Base-by-base conservation (phyloP, 208 protist genomes). In the Acanthamoeba sp. region DNA sequence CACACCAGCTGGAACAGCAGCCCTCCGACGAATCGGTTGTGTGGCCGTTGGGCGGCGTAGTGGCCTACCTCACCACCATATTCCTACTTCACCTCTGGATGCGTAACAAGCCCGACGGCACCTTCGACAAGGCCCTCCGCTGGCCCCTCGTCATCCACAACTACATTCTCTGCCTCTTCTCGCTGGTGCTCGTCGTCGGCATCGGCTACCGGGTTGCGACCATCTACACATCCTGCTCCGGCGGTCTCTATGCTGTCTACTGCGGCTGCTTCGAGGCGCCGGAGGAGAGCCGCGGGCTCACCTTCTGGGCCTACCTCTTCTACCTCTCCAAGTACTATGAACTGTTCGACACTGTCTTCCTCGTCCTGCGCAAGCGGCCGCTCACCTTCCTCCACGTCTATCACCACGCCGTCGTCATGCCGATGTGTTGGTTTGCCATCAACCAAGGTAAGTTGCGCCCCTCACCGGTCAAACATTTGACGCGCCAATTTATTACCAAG, bases 271-370 rank as follows among this genome's bases (percentile, higher is more conserved):
- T 20, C 66, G 66, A 34, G 32, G 29, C 22, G 10, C 66, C n/a
- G 32, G 66, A 76, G n/a, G 12, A 4, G 16, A 76, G 36, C 36
- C 20, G 20, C 12, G n/a, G 12, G 29, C 7, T 76, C 27, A 40
- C 32, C 32, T 76, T 42, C 66, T 76, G 66, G 66, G 66, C 66
- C 66, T 76, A 76, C 66, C 66, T 76, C 66, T 94, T 94, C 62
- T 62, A 45, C 62, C 62, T 71, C 59, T 80, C 57, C 92, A 94
- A 94, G 92, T 94, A 91, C 78, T 91, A 73, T n/a, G 92, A 94
- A 29, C 64, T 94, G 14, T 38, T 94, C 52, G 92, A 94, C 55
- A 94, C 92, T n/a, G 48, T 94, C 45, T 76, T 94, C 40, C 92
- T 94, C n/a, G 36, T 87, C 27, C 48, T 94, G 24, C 36, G 48